A percentile compares a stretch with the other conserved stretches of the same genome.
Evolutionary conservation across 2,329 filamentous ascomycete species (phyloP).

Genomic region (Neospermospora avenae): DNA sequence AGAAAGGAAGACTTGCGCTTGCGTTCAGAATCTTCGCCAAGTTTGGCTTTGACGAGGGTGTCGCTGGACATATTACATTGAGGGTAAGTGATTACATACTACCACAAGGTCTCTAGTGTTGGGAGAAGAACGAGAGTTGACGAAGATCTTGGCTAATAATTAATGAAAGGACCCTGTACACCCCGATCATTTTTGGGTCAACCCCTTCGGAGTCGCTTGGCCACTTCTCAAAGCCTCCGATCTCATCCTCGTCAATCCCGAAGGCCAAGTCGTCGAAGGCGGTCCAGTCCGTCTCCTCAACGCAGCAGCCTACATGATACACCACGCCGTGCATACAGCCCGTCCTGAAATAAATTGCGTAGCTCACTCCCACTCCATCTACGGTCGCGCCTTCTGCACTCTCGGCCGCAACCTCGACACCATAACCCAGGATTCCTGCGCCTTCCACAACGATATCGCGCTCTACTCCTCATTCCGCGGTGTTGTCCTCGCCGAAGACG

Average conservation of each 20-base stretch:
- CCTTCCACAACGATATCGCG: constrained; percentile 45
- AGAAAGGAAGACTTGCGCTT: constrained; percentile 43
- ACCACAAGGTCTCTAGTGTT: too few relatives aligned
- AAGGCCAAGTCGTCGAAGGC: constrained; percentile 61
- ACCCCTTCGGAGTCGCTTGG: constrained; percentile 37
- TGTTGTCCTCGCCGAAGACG: constrained; percentile 49
- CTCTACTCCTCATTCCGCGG: constrained; percentile 46
- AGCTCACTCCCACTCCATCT: constrained; percentile 55
- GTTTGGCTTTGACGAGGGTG: constrained; percentile 44
- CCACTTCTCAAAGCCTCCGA: constrained; percentile 56
- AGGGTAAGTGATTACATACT: constrained; percentile 32
- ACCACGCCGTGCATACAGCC: constrained; percentile 55
- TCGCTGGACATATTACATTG: constrained; percentile 45
- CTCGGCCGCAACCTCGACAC: constrained; percentile 58
- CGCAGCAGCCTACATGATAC: constrained; percentile 53
- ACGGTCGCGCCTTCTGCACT: constrained; percentile 59
- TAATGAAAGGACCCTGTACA: constrained; percentile 34
- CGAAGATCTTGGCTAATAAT: not conserved
- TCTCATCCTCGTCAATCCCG: constrained; percentile 62
- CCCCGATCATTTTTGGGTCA: constrained; percentile 36
- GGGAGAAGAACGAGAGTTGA: too few relatives aligned
- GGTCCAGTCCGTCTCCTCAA: constrained; percentile 40
- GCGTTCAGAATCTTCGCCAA: constrained; percentile 48
- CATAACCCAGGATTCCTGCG: constrained; percentile 55
- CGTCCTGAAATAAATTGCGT: constrained; percentile 57